Percentiles rank a stretch among this genome's conserved stretches.
Evolutionary conservation across 2,329 filamentous ascomycete genomes (phyloP).

Genomic region (Aspergillus flavus): DNA sequence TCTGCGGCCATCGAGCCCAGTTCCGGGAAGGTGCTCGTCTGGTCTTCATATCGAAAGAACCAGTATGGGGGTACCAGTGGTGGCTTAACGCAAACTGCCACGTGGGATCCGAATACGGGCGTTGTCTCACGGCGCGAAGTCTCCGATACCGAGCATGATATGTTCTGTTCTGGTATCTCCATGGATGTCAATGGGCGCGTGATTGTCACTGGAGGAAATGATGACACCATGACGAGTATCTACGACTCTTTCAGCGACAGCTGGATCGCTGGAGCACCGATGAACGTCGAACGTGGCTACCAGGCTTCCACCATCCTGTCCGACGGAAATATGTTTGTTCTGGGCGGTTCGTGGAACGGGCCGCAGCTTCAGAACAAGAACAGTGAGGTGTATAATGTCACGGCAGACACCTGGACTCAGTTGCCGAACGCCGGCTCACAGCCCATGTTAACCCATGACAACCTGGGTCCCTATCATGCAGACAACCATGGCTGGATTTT

Average conservation of each 20-base stretch:
- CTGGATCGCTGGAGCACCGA: not conserved
- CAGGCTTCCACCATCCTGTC: slow-evolving; percentile 6
- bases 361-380: not conserved
- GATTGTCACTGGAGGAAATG: slow-evolving; percentile 10
- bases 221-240: slow-evolving; percentile 4
- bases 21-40: slow-evolving; percentile 6
- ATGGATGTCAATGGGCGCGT: slow-evolving; percentile 7
- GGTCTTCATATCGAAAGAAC: slow-evolving; percentile 8
- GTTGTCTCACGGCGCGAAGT: slow-evolving; percentile 4
- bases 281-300: slow-evolving; percentile 8
- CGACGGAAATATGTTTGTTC: slow-evolving; percentile 9
- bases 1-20: slow-evolving; percentile 7
- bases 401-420: not conserved
- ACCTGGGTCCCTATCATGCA: not conserved
- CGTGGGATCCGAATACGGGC: slow-evolving; percentile 6
- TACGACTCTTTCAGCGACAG: slow-evolving; percentile 1
- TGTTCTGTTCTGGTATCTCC: slow-evolving; percentile 12
- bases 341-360: slow-evolving; percentile 9
- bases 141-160: slow-evolving; percentile 10
- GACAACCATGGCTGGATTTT: slow-evolving; percentile 16
- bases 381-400: slow-evolving; percentile 7
- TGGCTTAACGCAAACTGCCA: slow-evolving; percentile 2
- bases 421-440: not conserved
- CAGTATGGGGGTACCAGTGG: not conserved
- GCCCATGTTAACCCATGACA: slow-evolving; percentile 5